These are phyloP conservation scores for Trichoderma sp. DNA, from an alignment of 2,329 filamentous ascomycete species.

Conservation along the genomic window DNA sequence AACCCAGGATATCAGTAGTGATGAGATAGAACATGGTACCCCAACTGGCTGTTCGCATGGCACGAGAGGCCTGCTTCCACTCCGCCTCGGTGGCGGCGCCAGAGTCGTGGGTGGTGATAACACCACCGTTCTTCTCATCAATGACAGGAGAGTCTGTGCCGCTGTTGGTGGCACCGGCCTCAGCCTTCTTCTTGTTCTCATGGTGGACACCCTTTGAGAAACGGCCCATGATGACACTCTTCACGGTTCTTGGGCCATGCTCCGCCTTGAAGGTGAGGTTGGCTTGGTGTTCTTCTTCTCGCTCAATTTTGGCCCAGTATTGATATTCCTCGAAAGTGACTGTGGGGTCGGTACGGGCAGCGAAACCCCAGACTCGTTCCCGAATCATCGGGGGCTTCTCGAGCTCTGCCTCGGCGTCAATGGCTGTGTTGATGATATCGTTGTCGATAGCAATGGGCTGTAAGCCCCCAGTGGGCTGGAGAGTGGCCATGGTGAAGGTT, in stretches of 20 bases:
- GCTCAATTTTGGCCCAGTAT: constrained; percentile 25
- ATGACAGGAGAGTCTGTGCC: constrained; percentile 1
- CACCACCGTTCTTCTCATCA: constrained; percentile 9
- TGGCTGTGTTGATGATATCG: constrained; percentile 8
- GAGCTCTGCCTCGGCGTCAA: constrained; percentile 13
- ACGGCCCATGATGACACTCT: constrained; percentile 9
- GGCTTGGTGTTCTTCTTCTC: constrained; percentile 22
- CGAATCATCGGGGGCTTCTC: constrained; percentile 25
- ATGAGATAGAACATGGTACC: constrained; percentile 27
- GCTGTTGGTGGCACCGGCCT: not conserved
- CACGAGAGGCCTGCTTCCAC: constrained; percentile 26
- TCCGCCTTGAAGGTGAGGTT: constrained; percentile 20
- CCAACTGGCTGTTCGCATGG: constrained; percentile 21
- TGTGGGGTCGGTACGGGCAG: constrained; percentile 22
- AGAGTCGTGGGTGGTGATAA: not conserved
- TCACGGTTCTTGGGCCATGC: constrained; percentile 9
- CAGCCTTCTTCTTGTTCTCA: constrained; percentile 26
- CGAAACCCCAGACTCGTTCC: constrained; percentile 22
- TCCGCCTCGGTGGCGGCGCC: constrained; percentile 3
- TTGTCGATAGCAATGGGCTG: constrained; percentile 13
- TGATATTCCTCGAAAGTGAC: constrained; percentile 22
- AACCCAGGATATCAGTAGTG: constrained; percentile 22
- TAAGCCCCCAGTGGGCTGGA: constrained; percentile 17
- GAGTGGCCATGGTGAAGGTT: constrained; percentile 4
- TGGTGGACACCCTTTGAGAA: constrained; percentile 26